Evolutionary conservation across 306 rosid genomes (phyloP), one percentile per base, ranked within the genome.

Genomic region (Lathyrus sativus): DNA sequence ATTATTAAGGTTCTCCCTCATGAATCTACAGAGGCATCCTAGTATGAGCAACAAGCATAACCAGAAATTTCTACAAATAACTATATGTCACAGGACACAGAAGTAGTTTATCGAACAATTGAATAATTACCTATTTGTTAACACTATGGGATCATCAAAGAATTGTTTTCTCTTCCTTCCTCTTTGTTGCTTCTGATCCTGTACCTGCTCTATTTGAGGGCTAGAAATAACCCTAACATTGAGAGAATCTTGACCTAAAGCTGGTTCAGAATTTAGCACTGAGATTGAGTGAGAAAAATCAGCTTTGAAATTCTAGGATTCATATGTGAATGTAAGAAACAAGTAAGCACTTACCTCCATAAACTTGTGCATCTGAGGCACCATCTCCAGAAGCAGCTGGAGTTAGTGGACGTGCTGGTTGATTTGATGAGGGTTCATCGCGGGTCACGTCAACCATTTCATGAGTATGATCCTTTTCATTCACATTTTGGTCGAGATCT

Each of bases 161-260:
- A 68, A 77, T 62, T 80, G 96, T 74, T 84, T 90, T 76, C 92
- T 85, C 83, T 84, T 93, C 79, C 89, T 85, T 58, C 74, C 75
- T 79, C 88, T 82, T 68, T 60, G 67, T 73, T 67, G 85, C 61
- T 7, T 13, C 11, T 28, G 9, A 10, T 28, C 17, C 17, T 56
- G 62, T 2, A 12, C 33, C 31, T 82, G 85, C 65, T 81, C 83
- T 49, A 44, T 53, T 58, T 70, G 89, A 46, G 91, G 88, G 59
- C 85, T 85, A 55, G 87, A 44, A 62, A 26, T 74, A 41, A 92
- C 78, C 58, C 41, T 71, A 28, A 76, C 19, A 35, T 72, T 49
- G 19, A 57, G 56, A 7, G 76, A 63, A 55, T 24, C 19, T 49
- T 22, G 74, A 44, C 68, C 90, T 83, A 86, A 59, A 76, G 77